Evolutionary conservation across 1,284 basidiomycete species (phyloP).

Genomic region (Leccinum glutinopallens): DNA sequence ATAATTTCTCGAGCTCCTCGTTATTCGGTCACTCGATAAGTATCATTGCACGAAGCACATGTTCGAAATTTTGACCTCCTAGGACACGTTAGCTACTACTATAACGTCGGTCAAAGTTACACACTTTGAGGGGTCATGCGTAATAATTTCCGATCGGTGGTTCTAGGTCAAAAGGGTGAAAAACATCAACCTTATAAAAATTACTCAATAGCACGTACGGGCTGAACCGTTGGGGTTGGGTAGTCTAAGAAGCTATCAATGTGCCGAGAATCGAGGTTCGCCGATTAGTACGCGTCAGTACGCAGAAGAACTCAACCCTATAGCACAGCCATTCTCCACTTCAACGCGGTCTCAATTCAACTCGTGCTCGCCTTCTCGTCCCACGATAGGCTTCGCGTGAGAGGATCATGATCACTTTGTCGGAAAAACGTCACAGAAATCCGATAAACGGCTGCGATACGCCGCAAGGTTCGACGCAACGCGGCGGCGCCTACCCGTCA

Average conservation of each 20-base stretch:
- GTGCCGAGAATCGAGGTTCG: too few species aligned
- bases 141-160: neutral
- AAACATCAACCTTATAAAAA: neutral
- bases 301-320: neutral
- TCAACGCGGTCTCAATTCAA: neutral
- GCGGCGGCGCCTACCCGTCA: neutral
- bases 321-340: neutral
- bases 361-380: neutral
- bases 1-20: neutral
- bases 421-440: neutral
- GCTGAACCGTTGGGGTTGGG: neutral
- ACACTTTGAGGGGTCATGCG: neutral
- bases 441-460: neutral
- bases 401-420: conserved; percentile 5
- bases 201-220: neutral
- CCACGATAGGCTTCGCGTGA: conserved; percentile 4
- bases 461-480: neutral
- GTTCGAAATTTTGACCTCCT: neutral
- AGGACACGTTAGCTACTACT: neutral
- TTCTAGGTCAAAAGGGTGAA: neutral
- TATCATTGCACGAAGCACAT: neutral
- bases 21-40: neutral
- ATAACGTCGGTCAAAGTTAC: too few species aligned
- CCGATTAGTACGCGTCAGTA: neutral
- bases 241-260: too few species aligned